Conservation (phyloP, 306 rosid species). For the Pachyrhizus erosus region DNA sequence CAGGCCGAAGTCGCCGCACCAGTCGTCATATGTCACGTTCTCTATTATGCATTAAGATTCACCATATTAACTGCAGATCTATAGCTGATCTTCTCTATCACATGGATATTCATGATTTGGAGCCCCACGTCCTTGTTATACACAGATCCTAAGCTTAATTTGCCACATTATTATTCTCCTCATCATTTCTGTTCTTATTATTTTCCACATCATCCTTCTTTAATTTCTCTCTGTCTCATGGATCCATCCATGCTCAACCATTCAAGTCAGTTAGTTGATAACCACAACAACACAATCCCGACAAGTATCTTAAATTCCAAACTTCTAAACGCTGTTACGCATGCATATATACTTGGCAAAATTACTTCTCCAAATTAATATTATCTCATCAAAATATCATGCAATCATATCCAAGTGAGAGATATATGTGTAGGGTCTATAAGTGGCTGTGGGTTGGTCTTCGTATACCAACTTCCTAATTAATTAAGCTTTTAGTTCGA, state of each 20-base stretch:
- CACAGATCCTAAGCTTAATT: too few relatives aligned
- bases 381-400: not conserved
- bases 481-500: not conserved
- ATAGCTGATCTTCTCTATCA: constrained; percentile 51
- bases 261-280: not conserved
- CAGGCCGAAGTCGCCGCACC: constrained; percentile 61
- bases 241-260: constrained; percentile 25
- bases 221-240: not conserved
- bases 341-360: constrained; percentile 27
- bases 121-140: too few relatives aligned
- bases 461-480: constrained; percentile 1
- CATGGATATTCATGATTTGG: constrained; percentile 60
- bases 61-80: constrained; percentile 57
- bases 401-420: constrained; percentile 15
- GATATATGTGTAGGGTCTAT: not conserved
- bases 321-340: constrained; percentile 30
- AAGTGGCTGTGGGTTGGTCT: not conserved
- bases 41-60: constrained; percentile 49
- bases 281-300: constrained; percentile 55
- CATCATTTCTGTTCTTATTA: constrained; percentile 35
- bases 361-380: not conserved
- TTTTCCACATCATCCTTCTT: constrained; percentile 4
- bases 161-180: too few relatives aligned
- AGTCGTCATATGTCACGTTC: constrained; percentile 75
- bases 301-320: constrained; percentile 59